A percentile compares a stretch with the other conserved stretches of the same genome.
phyloP scores from a whole-genome alignment of 805 yeast species.

The Spathaspora arborariae region DNA sequence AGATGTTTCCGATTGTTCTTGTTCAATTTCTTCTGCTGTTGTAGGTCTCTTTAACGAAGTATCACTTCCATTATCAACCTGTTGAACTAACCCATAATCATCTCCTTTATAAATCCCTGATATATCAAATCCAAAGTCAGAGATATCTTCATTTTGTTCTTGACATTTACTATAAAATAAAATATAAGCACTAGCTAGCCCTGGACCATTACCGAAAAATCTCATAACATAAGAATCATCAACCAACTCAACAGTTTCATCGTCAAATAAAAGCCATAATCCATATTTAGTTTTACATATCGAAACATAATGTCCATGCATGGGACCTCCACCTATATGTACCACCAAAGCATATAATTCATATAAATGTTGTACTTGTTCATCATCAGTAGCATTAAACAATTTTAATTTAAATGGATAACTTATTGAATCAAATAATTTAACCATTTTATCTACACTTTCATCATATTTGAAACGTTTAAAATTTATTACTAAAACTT shows the following conservation, averaged over 20 bases:
- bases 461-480: constrained; percentile 93
- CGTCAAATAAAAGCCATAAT: constrained; percentile 94
- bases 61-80: constrained; percentile 9
- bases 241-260: constrained; percentile 88
- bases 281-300: constrained; percentile 70
- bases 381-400: constrained; percentile 57
- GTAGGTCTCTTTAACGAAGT: constrained; percentile 8
- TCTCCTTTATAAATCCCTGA: constrained; percentile 30
- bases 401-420: constrained; percentile 74
- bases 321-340: constrained; percentile 96
- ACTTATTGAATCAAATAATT: constrained; percentile 78
- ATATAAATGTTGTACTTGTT: constrained; percentile 51
- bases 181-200: constrained; percentile 88
- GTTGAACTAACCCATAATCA: constrained; percentile 20
- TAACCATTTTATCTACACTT: constrained; percentile 72
- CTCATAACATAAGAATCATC: constrained; percentile 78
- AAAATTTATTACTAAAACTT: constrained; percentile 74
- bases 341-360: constrained; percentile 85
- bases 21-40: constrained; percentile 1
- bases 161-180: constrained; percentile 60
- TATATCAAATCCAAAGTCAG: constrained; percentile 33
- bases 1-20: constrained; percentile 4
- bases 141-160: constrained; percentile 26
- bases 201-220: constrained; percentile 85
- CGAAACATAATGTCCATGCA: constrained; percentile 94